Percentiles rank a stretch among this genome's conserved stretches.
phyloP scores from a whole-genome alignment of 1,284 basidiomycete species.

The Ceratobasidium sp. region DNA sequence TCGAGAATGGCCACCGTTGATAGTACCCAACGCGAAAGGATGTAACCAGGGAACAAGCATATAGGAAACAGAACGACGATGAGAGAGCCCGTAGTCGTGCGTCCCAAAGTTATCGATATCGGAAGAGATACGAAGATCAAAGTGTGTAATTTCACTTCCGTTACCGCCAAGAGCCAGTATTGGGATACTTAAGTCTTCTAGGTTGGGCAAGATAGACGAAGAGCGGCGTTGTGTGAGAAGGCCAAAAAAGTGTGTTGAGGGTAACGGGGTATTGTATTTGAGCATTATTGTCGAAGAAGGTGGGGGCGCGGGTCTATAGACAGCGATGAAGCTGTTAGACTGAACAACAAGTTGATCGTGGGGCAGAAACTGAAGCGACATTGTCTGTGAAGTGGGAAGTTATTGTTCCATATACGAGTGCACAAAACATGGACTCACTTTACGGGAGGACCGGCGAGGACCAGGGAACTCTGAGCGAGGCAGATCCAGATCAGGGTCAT shows the following conservation, averaged over 20 bases:
- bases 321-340: conserved; percentile 3
- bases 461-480: conserved; percentile 20
- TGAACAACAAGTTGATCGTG: not conserved
- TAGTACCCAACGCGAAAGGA: conserved; percentile 23
- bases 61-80: conserved; percentile 28
- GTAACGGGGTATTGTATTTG: conserved; percentile 3
- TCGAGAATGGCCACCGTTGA: conserved; percentile 32
- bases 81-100: conserved; percentile 12
- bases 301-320: not conserved
- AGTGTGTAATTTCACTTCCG: conserved; percentile 25
- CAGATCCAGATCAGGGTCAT: not conserved
- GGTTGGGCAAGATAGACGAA: not conserved
- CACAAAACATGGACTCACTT: too few relatives aligned
- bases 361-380: conserved; percentile 11
- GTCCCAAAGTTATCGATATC: not conserved
- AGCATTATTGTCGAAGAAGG: too few relatives aligned
- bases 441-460: conserved; percentile 13
- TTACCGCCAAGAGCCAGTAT: conserved; percentile 12
- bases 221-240: conserved; percentile 23
- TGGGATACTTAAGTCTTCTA: conserved; percentile 2
- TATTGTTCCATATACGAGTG: too few relatives aligned
- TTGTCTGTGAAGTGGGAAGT: not conserved
- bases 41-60: conserved; percentile 9
- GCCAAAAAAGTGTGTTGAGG: conserved; percentile 25
- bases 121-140: conserved; percentile 8